These are phyloP conservation scores for Sextonia rubra DNA, from an alignment of 164 flowering plant species.

Conservation along the genomic window DNA sequence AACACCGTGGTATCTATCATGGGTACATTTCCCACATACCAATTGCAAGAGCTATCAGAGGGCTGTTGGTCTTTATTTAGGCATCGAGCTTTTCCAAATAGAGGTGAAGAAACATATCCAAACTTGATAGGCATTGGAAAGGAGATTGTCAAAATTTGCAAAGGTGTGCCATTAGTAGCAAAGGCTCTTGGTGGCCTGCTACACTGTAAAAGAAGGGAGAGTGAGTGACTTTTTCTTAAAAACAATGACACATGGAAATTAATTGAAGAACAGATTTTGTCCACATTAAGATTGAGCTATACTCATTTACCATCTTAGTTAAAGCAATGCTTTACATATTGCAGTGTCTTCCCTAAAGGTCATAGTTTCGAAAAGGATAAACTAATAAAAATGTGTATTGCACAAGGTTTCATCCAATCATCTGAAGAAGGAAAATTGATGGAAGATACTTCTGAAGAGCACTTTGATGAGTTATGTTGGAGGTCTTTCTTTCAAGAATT, in stretches of 20 bases:
- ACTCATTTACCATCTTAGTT: conserved; percentile 15
- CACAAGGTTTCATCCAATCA: conserved; percentile 12
- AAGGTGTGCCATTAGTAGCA: conserved; percentile 16
- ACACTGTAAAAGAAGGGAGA: conserved; percentile 4
- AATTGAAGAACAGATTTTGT: neutral
- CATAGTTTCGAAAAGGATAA: neutral
- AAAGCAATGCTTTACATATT: conserved; percentile 18
- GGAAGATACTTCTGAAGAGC: conserved; percentile 4
- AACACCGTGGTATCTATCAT: conserved; percentile 7
- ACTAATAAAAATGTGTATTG: conserved; percentile 16
- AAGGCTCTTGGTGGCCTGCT: conserved; percentile 14
- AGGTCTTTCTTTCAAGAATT: conserved; percentile 9
- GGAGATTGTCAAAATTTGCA: conserved; percentile 15
- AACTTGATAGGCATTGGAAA: conserved; percentile 6
- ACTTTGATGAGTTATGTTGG: conserved; percentile 3
- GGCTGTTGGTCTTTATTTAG: conserved; percentile 13
- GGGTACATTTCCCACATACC: conserved; percentile 2
- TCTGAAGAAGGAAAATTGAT: neutral
- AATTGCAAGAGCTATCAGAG: conserved; percentile 8
- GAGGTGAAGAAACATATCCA: neutral
- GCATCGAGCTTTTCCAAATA: conserved; percentile 3
- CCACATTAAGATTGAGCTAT: conserved; percentile 13
- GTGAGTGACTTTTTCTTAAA: conserved; percentile 9
- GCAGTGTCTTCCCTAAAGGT: conserved; percentile 18
- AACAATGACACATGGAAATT: neutral